Evolutionary conservation across 2,329 filamentous ascomycete genomes (phyloP).

Genomic region (Neonectria faginata): DNA sequence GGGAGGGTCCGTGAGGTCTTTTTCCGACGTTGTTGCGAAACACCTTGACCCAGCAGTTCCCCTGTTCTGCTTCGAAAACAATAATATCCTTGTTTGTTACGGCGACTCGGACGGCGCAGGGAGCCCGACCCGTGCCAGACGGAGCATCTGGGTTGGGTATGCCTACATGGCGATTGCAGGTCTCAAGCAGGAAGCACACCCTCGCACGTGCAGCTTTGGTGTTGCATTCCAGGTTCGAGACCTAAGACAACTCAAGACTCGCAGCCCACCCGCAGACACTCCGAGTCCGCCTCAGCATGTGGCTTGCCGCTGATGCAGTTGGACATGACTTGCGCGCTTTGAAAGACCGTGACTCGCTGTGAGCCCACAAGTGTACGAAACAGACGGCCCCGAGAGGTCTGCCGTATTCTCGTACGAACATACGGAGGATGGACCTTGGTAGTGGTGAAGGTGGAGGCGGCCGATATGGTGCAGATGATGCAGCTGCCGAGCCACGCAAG

Average conservation of each 20-base stretch:
- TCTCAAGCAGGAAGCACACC: conserved; percentile 30
- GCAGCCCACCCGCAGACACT: conserved; percentile 29
- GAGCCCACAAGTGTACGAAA: background rate
- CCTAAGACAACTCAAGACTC: conserved; percentile 33
- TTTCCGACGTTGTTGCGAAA: conserved; percentile 37
- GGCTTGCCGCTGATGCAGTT: conserved; percentile 40
- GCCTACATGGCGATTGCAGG: conserved; percentile 15
- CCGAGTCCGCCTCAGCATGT: conserved; percentile 39
- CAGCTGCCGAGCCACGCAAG: conserved; percentile 25
- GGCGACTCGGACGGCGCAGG: conserved; percentile 27
- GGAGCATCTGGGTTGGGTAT: conserved; percentile 31
- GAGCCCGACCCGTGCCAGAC: conserved; percentile 36
- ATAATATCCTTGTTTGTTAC: conserved; percentile 28
- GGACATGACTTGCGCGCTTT: conserved; percentile 35
- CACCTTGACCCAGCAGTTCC: conserved; percentile 26
- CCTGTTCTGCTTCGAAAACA: conserved; percentile 21
- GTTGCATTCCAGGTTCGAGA: conserved; percentile 42
- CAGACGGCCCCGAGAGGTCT: conserved; percentile 3
- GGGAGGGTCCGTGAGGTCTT: conserved; percentile 31
- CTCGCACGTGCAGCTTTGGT: conserved; percentile 43
- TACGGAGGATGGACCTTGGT: conserved; percentile 10
- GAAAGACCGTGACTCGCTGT: conserved; percentile 10
- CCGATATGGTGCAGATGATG: conserved; percentile 18
- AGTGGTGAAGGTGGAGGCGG: conserved; percentile 20
- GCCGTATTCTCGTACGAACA: background rate